Base-by-base conservation (phyloP, 805 yeast genomes). In the Jamesozyma rosinii region DNA sequence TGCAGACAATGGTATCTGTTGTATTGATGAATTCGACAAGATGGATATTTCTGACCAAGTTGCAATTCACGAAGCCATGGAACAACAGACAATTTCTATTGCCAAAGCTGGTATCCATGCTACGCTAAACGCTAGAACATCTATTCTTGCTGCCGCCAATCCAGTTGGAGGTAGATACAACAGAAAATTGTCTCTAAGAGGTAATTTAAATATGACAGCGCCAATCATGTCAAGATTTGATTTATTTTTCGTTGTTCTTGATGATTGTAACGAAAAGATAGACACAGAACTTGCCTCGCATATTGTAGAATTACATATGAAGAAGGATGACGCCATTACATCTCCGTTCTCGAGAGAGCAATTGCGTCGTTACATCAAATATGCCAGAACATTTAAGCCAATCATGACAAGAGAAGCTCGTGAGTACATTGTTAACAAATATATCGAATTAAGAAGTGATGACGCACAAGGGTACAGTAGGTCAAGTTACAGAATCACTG, bases 21-120 rank as follows among this genome's bases (percentile, higher is more conserved):
- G 96, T 55, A 92, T 92, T 64, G 98, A 92, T 64, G 98, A 92
- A 68, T 92, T 92, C 55, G 98, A 92, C 62, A 92, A 92, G 69
- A 92, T 92, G 98, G 97, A 90, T 64, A 65, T 89, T 35, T 66
- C 80, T 1, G 97, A 92, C 66, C 97, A 92, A 67, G 97, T 92
- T 43, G 97, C 97, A 3, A 90, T 92, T 68, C 98, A 92, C 68
- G 98, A 92, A 69, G 98, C 97, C 20, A 92, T 92, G 98, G 98
- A 92, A 73, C 98, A 92, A 67, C 98, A 92, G 65, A 92, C 98
- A 0, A 92, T 92, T 52, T 89, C 97, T 14, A 92, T 92, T 57
- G 97, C 98, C 10, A 92, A 92, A 63, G 98, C 98, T 1, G 98
- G 98, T 58, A 92, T 92, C 50, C 97, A 92, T 59, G 97, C 98